Evolutionary conservation across 176 grass and related monocot species (phyloP).

Genomic region (Phyllostachys edulis): DNA sequence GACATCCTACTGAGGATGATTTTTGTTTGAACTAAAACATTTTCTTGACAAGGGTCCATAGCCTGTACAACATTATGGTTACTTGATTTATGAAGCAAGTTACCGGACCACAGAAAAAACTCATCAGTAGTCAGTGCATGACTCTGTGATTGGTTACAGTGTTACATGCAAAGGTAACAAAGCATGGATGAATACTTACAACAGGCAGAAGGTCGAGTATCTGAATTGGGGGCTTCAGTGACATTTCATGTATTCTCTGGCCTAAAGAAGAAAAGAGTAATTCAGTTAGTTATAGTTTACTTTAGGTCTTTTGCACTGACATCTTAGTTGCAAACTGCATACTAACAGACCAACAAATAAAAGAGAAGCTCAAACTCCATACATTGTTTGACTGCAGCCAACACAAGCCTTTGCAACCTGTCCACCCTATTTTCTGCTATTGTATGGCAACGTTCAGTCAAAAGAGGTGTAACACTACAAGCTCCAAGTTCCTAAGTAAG

Average conservation of each 20-base stretch:
- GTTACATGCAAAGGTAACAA: neutral
- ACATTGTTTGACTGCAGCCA: slow-evolving; percentile 98
- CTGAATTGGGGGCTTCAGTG: slow-evolving; percentile 65
- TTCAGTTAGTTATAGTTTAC: slow-evolving; percentile 15
- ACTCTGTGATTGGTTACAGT: neutral
- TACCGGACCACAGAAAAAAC: neutral
- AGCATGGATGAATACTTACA: slow-evolving; percentile 53
- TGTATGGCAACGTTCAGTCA: slow-evolving; percentile 71
- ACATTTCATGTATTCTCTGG: slow-evolving; percentile 86
- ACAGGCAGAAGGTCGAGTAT: slow-evolving; percentile 52
- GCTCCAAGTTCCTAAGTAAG: slow-evolving; percentile 83
- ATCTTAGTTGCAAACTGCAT: neutral
- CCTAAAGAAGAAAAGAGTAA: slow-evolving; percentile 51
- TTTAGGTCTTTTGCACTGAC: neutral
- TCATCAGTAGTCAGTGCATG: neutral
- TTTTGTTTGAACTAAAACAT: neutral
- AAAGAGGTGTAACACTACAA: slow-evolving; percentile 81
- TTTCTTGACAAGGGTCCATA: neutral
- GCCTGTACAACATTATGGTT: neutral
- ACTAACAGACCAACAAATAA: neutral
- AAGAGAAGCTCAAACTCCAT: slow-evolving; percentile 10
- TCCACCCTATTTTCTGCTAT: slow-evolving; percentile 90
- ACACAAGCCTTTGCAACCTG: slow-evolving; percentile 76
- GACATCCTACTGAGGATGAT: neutral
- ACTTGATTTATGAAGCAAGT: neutral